A percentile compares a stretch with the other conserved stretches of the same genome.
phyloP scores from a whole-genome alignment of 2,329 filamentous ascomycete genomes.

The Elsinoe batatas region DNA sequence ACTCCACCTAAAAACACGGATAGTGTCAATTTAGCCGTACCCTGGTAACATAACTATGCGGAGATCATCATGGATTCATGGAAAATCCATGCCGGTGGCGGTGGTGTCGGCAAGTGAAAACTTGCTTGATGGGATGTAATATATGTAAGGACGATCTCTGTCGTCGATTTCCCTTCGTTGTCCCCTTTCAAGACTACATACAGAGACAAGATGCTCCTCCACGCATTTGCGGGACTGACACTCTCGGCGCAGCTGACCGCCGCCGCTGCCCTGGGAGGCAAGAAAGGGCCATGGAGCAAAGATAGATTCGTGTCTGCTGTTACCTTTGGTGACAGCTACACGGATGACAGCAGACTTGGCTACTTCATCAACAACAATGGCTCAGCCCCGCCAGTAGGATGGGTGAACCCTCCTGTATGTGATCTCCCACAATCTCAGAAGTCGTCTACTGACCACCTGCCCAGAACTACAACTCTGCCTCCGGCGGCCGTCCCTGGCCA shows the following conservation, averaged over 20 bases:
- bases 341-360: conserved; percentile 56
- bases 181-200: neutral
- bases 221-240: neutral
- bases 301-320: conserved; percentile 52
- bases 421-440: neutral
- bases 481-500: conserved; percentile 60
- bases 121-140: neutral
- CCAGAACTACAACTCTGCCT: conserved; percentile 41
- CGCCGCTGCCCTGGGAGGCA: neutral
- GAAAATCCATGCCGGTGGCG: neutral
- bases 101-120: neutral
- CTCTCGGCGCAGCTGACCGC: neutral
- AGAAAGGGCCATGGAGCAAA: neutral
- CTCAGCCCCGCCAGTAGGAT: conserved; percentile 53
- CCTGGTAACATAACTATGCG: neutral
- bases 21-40: neutral
- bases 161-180: neutral
- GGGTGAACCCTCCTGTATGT: conserved; percentile 37
- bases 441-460: neutral
- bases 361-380: conserved; percentile 54
- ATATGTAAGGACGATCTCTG: conserved; percentile 5
- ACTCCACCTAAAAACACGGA: neutral
- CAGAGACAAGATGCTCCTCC: neutral
- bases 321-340: conserved; percentile 67
- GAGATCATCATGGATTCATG: neutral